Base-by-base conservation (phyloP, 306 rosid species). In the Malus domestica region DNA sequence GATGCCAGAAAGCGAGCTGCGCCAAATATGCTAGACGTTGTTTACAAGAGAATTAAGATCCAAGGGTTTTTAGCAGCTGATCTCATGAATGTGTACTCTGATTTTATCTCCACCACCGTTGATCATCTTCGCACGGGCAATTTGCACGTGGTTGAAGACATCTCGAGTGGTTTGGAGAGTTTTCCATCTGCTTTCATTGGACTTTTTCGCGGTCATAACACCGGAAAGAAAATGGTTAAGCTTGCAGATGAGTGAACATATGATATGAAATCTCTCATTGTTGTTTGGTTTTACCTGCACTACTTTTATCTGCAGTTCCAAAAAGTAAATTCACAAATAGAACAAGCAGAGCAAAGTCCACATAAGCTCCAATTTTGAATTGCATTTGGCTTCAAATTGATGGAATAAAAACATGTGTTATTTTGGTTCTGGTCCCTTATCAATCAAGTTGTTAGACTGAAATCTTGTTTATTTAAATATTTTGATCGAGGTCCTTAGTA, bases 51-150 rank as follows among this genome's bases (percentile, higher is more conserved):
- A 76, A 84, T 89, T 78, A 85, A 13, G 35, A 79, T 90, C 6
- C 85, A 74, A 59, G 97, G 97, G 8, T 93, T 88, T 68, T 55
- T 93, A 22, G 85, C 80, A 2, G 79, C 76, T n/a, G 93, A 93
- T 68, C 82, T 15, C 40, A 14, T 84, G 55, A 72, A 79, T 78
- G 29, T 82, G 72, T 85, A 66, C 49, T 13, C 80, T 4, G 88
- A 89, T 42, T 33, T 93, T 69, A 8, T 71, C 1, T 78, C 88
- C 0, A 81, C 78, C 9, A 87, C 90, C 4, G 70, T 60, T 0
- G 79, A 90, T 66, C 84, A 79, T 68, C 74, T 93, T 67, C 84
- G 87, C 2, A 67, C 84, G 0, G 87, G 88, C 1, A 59, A 79
- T 29, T 46, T 90, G 33, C 79, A 85, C 15, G 75, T 75, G 4